Percentiles rank a stretch among this genome's conserved stretches.
Conservation (phyloP, 306 rosid genomes). For the Cucurbita moschata region DNA sequence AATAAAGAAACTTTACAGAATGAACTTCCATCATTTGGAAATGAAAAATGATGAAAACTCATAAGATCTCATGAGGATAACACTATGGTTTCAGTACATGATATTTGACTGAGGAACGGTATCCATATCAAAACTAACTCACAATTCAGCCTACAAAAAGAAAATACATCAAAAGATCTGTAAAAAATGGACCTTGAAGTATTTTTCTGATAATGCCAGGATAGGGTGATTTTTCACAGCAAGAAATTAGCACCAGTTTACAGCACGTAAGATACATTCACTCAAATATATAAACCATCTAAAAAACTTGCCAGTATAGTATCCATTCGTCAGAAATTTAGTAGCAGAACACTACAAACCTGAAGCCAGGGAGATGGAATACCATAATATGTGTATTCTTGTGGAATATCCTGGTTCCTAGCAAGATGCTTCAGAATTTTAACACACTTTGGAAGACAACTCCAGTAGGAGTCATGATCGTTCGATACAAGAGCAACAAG, state of each 20-base stretch:
- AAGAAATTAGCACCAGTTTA: background rate
- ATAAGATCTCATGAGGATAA: background rate
- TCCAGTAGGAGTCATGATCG: slow-evolving; percentile 86
- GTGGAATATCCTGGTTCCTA: slow-evolving; percentile 94
- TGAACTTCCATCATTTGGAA: background rate
- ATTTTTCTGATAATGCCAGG: background rate
- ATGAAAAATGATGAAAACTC: background rate
- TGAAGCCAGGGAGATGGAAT: slow-evolving; percentile 99
- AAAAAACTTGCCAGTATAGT: background rate
- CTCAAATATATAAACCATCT: background rate
- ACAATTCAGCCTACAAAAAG: background rate
- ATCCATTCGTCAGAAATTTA: background rate
- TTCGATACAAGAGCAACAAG: slow-evolving; percentile 93
- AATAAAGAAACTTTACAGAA: background rate
- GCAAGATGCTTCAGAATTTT: slow-evolving; percentile 89
- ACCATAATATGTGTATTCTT: slow-evolving; percentile 96
- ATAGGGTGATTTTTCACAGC: background rate
- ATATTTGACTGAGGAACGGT: background rate
- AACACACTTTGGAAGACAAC: slow-evolving; percentile 94
- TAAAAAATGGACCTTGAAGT: background rate
- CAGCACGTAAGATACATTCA: background rate
- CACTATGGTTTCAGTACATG: background rate
- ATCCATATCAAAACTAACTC: background rate
- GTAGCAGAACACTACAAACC: slow-evolving; percentile 40
- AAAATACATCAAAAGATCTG: background rate